A percentile compares a stretch with the other conserved stretches of the same genome.
These are phyloP conservation scores for Penicillium coffeae DNA, from an alignment of 495 filamentous ascomycete species.

Conservation along the genomic window DNA sequence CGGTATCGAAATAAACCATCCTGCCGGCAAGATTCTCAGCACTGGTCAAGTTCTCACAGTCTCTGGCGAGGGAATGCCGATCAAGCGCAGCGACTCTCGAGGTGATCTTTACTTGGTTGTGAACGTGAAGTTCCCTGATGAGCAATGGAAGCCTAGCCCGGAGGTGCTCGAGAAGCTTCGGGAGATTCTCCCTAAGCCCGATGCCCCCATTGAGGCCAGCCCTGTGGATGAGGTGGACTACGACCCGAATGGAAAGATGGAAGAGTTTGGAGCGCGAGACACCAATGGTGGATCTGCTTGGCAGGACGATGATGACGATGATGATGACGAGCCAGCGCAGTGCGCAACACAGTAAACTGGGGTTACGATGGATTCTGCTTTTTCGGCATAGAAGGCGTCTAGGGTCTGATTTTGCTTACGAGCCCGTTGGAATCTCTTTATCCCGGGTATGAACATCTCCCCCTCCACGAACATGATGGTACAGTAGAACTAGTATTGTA, in stretches of 20 bases:
- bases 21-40: constrained; percentile 67
- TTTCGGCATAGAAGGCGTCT: constrained; percentile 27
- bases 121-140: constrained; percentile 79
- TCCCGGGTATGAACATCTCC: constrained; percentile 2
- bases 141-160: constrained; percentile 73
- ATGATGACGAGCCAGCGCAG: constrained; percentile 61
- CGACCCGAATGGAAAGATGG: constrained; percentile 72
- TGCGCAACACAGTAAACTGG: constrained; percentile 76
- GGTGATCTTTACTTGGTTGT: constrained; percentile 87
- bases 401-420: constrained; percentile 12
- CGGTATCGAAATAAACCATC: constrained; percentile 75
- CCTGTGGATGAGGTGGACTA: constrained; percentile 84
- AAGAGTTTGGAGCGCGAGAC: constrained; percentile 72
- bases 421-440: background rate
- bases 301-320: constrained; percentile 77
- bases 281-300: constrained; percentile 68
- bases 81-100: constrained; percentile 74
- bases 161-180: constrained; percentile 61
- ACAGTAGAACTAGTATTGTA: constrained; percentile 1
- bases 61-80: constrained; percentile 86
- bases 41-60: constrained; percentile 83
- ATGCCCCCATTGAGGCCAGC: constrained; percentile 57
- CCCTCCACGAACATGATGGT: constrained; percentile 2
- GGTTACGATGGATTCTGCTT: constrained; percentile 7
- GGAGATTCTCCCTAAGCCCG: constrained; percentile 68